Percentiles rank a stretch among this genome's conserved stretches.
Conservation (phyloP, 164 flowering plant genomes). For the Buxus sempervirens region DNA sequence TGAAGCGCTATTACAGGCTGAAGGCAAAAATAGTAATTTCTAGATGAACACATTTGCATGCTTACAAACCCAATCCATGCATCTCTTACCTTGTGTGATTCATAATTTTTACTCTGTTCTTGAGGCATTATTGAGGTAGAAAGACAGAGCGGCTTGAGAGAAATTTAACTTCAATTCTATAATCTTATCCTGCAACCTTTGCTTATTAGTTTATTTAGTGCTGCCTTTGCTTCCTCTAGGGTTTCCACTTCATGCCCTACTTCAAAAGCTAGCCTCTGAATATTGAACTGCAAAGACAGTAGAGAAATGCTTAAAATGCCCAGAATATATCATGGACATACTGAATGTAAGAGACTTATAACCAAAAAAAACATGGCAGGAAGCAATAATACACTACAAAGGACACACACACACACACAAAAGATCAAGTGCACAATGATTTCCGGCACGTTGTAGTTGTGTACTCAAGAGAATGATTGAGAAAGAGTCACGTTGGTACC, state of each 20-base stretch:
- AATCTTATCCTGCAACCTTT: constrained; percentile 47
- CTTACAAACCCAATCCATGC: too few species aligned
- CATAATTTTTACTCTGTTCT: too few species aligned
- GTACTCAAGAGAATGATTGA: not conserved
- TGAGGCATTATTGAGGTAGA: not conserved
- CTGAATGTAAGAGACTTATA: too few species aligned
- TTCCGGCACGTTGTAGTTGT: not conserved
- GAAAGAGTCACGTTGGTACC: constrained; percentile 37
- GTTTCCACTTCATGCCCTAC: constrained; percentile 72
- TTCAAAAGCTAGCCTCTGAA: constrained; percentile 87
- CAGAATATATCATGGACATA: not conserved
- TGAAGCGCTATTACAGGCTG: too few species aligned
- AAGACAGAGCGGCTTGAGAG: not conserved
- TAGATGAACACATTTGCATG: too few species aligned
- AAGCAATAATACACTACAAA: too few species aligned
- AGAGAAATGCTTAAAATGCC: not conserved
- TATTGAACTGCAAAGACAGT: constrained; percentile 61
- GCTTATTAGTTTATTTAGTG: constrained; percentile 65
- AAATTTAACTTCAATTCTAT: constrained; percentile 31
- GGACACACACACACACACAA: not conserved
- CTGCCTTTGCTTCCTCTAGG: constrained; percentile 86
- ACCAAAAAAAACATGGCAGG: too few species aligned
- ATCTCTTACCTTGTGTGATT: too few species aligned
- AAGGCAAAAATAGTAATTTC: too few species aligned
- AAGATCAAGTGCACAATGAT: not conserved